Evolutionary conservation across 306 rosid genomes (phyloP).

Genomic region (Inga leiocalycina): DNA sequence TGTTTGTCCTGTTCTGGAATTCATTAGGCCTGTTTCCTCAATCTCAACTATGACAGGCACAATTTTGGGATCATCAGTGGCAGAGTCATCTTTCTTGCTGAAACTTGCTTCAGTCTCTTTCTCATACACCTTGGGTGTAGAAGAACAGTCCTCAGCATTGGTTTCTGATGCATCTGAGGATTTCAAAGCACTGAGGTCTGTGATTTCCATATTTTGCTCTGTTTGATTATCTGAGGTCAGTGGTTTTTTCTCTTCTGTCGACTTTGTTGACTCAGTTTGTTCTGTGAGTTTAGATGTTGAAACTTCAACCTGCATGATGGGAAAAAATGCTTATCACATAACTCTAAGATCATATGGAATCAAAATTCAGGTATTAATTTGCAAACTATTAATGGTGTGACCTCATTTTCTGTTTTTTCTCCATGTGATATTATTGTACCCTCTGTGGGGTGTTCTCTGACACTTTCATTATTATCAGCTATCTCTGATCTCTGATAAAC

Average conservation of each 20-base stretch:
- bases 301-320: conserved; percentile 17
- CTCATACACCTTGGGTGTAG: background rate
- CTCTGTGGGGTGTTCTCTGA: background rate
- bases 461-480: background rate
- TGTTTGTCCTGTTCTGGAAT: background rate
- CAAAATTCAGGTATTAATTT: background rate
- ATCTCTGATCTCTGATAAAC: conserved; percentile 14
- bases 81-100: background rate
- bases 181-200: background rate
- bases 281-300: conserved; percentile 12
- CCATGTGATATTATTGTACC: background rate
- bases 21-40: background rate
- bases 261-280: background rate
- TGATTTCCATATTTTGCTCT: background rate
- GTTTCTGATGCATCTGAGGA: conserved; percentile 10
- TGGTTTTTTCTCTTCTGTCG: background rate
- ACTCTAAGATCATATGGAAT: background rate
- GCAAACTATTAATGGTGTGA: background rate
- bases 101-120: background rate
- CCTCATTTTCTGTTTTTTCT: background rate
- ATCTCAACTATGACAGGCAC: conserved; percentile 7
- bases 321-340: background rate
- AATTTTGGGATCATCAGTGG: conserved; percentile 5
- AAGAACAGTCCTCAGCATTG: background rate
- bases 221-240: background rate